Conservation (phyloP, 139 green algal genomes). For the Yamagishiella unicocca region DNA sequence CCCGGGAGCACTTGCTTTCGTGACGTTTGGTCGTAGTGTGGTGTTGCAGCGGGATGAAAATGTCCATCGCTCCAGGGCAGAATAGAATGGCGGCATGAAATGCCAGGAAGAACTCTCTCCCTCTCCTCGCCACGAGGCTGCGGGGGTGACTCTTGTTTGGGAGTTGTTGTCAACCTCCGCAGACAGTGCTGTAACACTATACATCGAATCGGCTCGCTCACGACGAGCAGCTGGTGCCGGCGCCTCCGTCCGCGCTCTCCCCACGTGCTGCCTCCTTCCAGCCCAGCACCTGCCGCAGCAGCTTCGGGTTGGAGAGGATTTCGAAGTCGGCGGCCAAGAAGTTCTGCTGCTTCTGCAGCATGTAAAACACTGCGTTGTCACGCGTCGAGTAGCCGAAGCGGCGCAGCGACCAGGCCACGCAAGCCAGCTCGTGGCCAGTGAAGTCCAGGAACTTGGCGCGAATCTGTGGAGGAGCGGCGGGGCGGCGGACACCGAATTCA, state of each 20-base stretch:
- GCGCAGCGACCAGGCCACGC: conserved; percentile 62
- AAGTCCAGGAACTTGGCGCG: conserved; percentile 64
- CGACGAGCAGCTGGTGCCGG: too few relatives aligned
- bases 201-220: too few relatives aligned
- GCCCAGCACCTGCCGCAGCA: conserved; percentile 56
- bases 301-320: conserved; percentile 59
- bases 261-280: conserved; percentile 30
- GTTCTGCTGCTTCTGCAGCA: conserved; percentile 58
- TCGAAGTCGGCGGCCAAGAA: conserved; percentile 63
- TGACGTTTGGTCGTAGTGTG: too few relatives aligned
- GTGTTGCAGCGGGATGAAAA: too few relatives aligned
- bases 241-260: neutral
- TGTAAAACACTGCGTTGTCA: conserved; percentile 64
- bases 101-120: too few relatives aligned
- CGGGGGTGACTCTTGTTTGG: too few relatives aligned
- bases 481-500: neutral
- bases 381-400: conserved; percentile 53
- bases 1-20: too few relatives aligned
- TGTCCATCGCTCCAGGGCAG: too few relatives aligned
- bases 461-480: conserved; percentile 38
- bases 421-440: conserved; percentile 63
- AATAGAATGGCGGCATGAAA: too few relatives aligned
- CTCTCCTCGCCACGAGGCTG: too few relatives aligned
- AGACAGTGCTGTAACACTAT: too few relatives aligned
- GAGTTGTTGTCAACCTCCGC: too few relatives aligned